Evolutionary conservation across 257 asterid genomes (phyloP).

Genomic region (Leonotis leonurus): DNA sequence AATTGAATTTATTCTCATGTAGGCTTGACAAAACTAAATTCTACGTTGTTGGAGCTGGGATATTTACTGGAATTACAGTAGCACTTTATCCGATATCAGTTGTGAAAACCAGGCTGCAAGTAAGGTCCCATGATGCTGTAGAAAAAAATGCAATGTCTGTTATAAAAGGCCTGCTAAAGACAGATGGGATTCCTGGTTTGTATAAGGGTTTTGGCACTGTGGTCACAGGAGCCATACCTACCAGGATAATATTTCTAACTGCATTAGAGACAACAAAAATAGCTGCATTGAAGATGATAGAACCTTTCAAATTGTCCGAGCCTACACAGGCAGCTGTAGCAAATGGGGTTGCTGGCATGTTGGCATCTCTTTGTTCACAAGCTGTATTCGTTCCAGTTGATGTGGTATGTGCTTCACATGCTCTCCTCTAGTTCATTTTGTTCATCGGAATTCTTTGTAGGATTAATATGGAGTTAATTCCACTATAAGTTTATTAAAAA

Average conservation of each 20-base stretch:
- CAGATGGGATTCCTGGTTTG: constrained; percentile 73
- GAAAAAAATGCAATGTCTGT: constrained; percentile 65
- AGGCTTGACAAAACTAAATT: constrained; percentile 81
- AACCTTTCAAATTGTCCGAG: constrained; percentile 62
- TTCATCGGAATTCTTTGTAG: no score
- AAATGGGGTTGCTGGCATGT: constrained; percentile 83
- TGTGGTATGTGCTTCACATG: constrained; percentile 53
- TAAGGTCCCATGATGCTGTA: constrained; percentile 42
- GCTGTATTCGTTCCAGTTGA: constrained; percentile 80
- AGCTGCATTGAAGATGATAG: constrained; percentile 54
- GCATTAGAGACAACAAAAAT: constrained; percentile 71
- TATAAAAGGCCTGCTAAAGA: constrained; percentile 52
- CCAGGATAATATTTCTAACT: constrained; percentile 77
- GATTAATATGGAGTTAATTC: no score
- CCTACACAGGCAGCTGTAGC: constrained; percentile 81
- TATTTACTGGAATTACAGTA: constrained; percentile 66
- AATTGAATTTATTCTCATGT: no score
- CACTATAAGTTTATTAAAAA: no score
- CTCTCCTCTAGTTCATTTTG: no score
- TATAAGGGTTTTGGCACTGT: constrained; percentile 84
- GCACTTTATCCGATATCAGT: constrained; percentile 80
- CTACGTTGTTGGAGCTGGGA: constrained; percentile 79
- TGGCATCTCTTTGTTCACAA: constrained; percentile 72
- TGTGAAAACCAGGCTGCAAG: constrained; percentile 85
- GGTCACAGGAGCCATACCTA: constrained; percentile 67